Evolutionary conservation across 1,139 yeast species (phyloP), one percentile per base, ranked within the genome.

Genomic region (Hemisphaericaspora xylanilytica): DNA sequence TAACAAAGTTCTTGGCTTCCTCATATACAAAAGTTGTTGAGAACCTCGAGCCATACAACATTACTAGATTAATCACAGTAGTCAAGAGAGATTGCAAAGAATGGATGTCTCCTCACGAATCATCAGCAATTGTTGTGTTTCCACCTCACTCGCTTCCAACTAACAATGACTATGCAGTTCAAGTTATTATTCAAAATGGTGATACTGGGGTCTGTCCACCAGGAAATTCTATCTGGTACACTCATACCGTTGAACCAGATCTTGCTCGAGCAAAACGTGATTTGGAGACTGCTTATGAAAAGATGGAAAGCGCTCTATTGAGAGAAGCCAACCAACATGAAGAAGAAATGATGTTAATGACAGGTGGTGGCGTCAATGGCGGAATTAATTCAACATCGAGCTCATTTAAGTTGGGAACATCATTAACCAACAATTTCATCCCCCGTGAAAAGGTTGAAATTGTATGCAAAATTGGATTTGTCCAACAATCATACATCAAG

Each of bases 161-260:
- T 1, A 65, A 74, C 41, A 90, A 90, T 57, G 66, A 65, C 39
- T 72, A 68, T 45, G 86, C 94, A 5, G 94, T 92, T 22, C 97
- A 90, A 61, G 94, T 84, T 4, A 67, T 90, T 30, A 85, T 92
- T 32, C 81, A 87, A 69, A 95, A 95, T 36, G 80, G 89, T n/a
- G 92, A 87, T 9, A 72, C 92, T 2, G 97, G 96, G 12, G 84
- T 85, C 46, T 89, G 96, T 51, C 96, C 97, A 1, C 62, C 61
- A n/a, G 95, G 88, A 34, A 92, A 90, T 52, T 78, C 94, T 33
- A 78, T 89, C 39, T 90, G 97, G 97, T 89, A 87, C 61, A 69
- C 89, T 47, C 82, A 90, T 27, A 83, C 96, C 1, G 75, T 78
- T 39, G 95, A 87, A 59, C 77, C 70, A 38, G 88, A 87, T 40